Evolutionary conservation across 306 rosid genomes (phyloP), one percentile per base, ranked within the genome.

Genomic region (Cajanus cajan): DNA sequence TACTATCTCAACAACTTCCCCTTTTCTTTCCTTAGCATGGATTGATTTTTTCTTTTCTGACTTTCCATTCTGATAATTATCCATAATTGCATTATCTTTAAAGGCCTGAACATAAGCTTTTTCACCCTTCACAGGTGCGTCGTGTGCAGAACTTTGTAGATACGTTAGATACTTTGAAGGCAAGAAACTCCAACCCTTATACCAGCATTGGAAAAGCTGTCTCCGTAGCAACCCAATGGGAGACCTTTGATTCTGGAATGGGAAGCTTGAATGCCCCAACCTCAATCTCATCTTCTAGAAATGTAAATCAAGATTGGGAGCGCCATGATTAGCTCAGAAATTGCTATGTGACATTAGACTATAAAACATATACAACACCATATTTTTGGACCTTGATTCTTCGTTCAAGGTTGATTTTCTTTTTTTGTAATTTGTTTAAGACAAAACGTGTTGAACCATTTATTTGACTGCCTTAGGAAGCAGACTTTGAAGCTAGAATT

Each of bases 131-230:
- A 77, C 90, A 92, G 98, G 97, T 94, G 31, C 88, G 85, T 4
- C 94, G 94, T 12, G 89, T 92, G 79, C 98, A 92, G 90, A 80
- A 85, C 68, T 78, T 83, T 0, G 97, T 94, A 67, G 97, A 94
- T 77, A 69, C 76, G 5, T 36, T 94, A 63, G 97, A 94, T 67
- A 57, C 83, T 44, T 83, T 92, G 21, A 94, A 88, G 81, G 87
- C 36, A 40, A 87, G 85, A 84, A 90, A 89, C 88, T 76, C 89
- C 68, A 87, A 83, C 18, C 90, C 91, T 4, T 34, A 11, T 64
- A 61, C 81, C 81, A 85, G 72, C 78, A 80, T 51, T 75, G 85
- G 81, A 73, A 87, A 85, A 44, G 76, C 92, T 41, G 90, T 77
- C 80, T 82, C 94, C 11, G 91, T 89, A 82, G 69, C 89, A 24